Evolutionary conservation across 257 asterid species (phyloP).

Genomic region (Gentiana macrophylla): DNA sequence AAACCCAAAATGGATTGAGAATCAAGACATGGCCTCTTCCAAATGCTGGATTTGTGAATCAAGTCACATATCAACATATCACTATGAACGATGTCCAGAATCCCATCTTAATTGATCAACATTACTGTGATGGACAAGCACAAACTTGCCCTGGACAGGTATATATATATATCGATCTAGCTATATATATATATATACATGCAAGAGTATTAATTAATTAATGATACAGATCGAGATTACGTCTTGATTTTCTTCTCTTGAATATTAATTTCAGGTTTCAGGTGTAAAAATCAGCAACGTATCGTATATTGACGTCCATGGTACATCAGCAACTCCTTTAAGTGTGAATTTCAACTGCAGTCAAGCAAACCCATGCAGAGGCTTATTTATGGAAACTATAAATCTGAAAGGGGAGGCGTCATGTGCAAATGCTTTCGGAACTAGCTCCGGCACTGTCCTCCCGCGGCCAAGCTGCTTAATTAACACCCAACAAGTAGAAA

Average conservation of each 20-base stretch:
- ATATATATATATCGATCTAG: neutral
- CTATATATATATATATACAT: no score
- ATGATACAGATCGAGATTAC: no score
- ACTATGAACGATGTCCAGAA: constrained; percentile 31
- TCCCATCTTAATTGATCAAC: constrained; percentile 1
- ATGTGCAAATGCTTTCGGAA: constrained; percentile 3
- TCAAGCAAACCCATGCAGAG: neutral
- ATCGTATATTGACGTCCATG: constrained; percentile 21
- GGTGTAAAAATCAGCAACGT: constrained; percentile 16
- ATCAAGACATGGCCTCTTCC: constrained; percentile 53
- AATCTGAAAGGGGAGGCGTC: neutral
- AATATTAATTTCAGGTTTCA: neutral
- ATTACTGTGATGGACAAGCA: neutral
- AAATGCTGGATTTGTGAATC: constrained; percentile 24
- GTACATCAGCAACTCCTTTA: constrained; percentile 4
- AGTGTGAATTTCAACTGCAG: constrained; percentile 3
- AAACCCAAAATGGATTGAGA: constrained; percentile 44
- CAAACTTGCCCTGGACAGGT: neutral
- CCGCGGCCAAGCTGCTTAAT: neutral
- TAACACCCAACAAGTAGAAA: no score
- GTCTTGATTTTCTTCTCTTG: no score
- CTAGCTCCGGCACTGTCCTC: neutral
- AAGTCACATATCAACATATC: constrained; percentile 28
- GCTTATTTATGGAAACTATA: neutral
- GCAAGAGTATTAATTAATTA: no score